Evolutionary conservation across 108 stramenopile genomes (phyloP), one percentile per base, ranked within the genome.

Genomic region (Mayamaea pseudoterrestris): DNA sequence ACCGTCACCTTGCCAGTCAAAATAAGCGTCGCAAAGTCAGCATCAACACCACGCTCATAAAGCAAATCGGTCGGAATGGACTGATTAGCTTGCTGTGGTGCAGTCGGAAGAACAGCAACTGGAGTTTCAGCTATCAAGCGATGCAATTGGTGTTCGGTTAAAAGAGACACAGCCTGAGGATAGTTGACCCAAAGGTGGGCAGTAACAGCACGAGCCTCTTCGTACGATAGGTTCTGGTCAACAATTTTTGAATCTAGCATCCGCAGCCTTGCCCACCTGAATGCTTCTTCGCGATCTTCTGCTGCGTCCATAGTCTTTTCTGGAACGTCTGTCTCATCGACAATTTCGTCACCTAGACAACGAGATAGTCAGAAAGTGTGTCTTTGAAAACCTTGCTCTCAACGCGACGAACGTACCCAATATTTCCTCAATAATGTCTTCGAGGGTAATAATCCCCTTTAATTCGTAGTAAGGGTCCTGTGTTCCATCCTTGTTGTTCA

Each of bases 321-420:
- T 5, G 74, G 77, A n/a, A 63, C 83, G 61, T 99, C 98, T 6
- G 90, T 94, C 60, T 99, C 99, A 50, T 99, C 99, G 9, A 96
- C 90, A 52, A 99, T 97, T 45, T 93, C 91, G 42, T 94, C 93
- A 14, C 96, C 96, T n/a, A n/a, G n/a, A n/a, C n/a, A n/a, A n/a
- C n/a, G 50, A 44, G 93, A 92, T 29, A 80, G 78, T 53, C 93
- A 90, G 39, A 95, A 77, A 41, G 93, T 89, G 61, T 95, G 90
- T 61, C 29, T 18, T 29, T 18, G 9, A 35, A n/a, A n/a, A n/a
- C n/a, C n/a, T n/a, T n/a, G n/a, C n/a, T n/a, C n/a, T n/a, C n/a
- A n/a, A n/a, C n/a, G n/a, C n/a, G n/a, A n/a, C n/a, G n/a, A n/a
- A 11, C 8, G 32, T 50, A 89, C 88, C 21, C 34, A 99, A 50